Base-by-base conservation (phyloP, 352 stramenopile genomes). In the Phytophthora europaea region DNA sequence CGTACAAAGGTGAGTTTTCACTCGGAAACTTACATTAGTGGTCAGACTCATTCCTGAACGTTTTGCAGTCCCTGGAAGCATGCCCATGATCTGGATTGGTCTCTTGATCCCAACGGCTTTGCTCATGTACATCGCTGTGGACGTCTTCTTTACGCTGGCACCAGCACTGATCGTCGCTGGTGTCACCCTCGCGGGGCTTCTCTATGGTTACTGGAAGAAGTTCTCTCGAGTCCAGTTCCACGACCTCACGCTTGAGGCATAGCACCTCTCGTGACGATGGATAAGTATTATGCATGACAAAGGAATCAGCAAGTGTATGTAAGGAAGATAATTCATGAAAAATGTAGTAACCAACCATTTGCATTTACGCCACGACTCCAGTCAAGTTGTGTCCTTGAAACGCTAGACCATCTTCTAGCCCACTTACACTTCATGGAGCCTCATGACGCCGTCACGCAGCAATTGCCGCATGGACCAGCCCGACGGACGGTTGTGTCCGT, bases 381-480 rank as follows among this genome's bases (percentile, higher is more conserved):
- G 40, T n/a, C 2, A 22, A 20, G 40, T 20, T 48, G 40, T 48
- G 16, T 48, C 13, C 12, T 15, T 48, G 40, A 20, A 31, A 31
- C 28, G 0, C 28, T 31, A 31, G 28, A 31, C 28, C 28, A 31
- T 47, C 18, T 51, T 51, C 18, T n/a, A 47, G 38, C 53, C 45
- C 63, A 68, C 0, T 62, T 43, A 73, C 15, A 72, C 74, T 59
- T 73, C 31, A 20, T 60, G 79, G 56, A 80, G 51, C 40, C 56
- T 67, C 43, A 85, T 79, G 38, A 94, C 82, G 20, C 89, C 90
- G 31, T 97, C 82, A 61, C 84, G 88, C 56, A 96, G 65, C 48
- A 96, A 72, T 55, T 94, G 85, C 16, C 88, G 84, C 83, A 96
- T 78, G 36, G 87, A 94, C 90, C 90, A 96, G 0, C 84, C 87